A percentile compares a stretch with the other conserved stretches of the same genome.
These are phyloP conservation scores for Leccinum imitatum DNA, from an alignment of 768 basidiomycete species.

Conservation along the genomic window DNA sequence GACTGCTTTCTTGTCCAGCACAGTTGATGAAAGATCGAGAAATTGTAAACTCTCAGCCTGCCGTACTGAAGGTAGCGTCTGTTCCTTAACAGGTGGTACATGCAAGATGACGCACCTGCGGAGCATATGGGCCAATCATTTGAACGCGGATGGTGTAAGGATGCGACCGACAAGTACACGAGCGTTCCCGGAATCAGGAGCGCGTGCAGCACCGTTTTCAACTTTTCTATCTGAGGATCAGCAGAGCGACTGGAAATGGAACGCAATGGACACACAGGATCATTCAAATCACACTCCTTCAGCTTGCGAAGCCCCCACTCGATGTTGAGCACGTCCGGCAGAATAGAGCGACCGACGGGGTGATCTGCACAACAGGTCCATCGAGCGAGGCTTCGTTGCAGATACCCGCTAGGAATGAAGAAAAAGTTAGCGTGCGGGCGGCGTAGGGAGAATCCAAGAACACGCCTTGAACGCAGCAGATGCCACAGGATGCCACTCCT, in stretches of 20 bases:
- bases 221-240: constrained; percentile 43
- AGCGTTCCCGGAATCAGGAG: constrained; percentile 74
- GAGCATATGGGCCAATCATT: constrained; percentile 22
- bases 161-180: constrained; percentile 83
- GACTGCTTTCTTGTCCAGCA: constrained; percentile 58
- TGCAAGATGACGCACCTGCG: constrained; percentile 42
- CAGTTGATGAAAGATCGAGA: constrained; percentile 69
- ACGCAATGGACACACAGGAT: constrained; percentile 30
- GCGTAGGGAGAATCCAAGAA: background rate
- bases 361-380: too few relatives aligned
- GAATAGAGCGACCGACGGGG: too few relatives aligned
- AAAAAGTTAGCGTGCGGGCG: too few relatives aligned
- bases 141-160: constrained; percentile 78
- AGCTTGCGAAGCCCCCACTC: too few relatives aligned
- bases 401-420: constrained; percentile 19
- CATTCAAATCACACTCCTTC: constrained; percentile 48
- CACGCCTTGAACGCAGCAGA: constrained; percentile 14
- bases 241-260: background rate
- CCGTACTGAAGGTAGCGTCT: background rate
- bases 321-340: too few relatives aligned
- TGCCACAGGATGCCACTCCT: constrained; percentile 62
- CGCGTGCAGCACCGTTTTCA: constrained; percentile 90
- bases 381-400: too few relatives aligned
- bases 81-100: background rate
- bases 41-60: constrained; percentile 79